phyloP scores from a whole-genome alignment of 768 basidiomycete species.

The Phanerodontia chrysosporium region DNA sequence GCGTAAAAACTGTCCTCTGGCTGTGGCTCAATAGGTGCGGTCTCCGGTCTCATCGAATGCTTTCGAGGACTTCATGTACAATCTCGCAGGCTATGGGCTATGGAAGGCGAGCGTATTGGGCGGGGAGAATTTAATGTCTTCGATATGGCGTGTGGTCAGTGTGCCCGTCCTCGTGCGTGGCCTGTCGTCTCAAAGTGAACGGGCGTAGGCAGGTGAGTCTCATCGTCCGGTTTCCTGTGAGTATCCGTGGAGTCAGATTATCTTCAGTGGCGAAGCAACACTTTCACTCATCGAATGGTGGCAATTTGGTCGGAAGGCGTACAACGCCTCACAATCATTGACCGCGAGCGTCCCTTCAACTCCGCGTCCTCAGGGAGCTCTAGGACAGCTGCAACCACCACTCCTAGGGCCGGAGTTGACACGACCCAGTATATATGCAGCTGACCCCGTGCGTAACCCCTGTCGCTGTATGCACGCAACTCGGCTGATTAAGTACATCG shows the following conservation, averaged over 20 bases:
- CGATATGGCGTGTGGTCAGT: constrained; percentile 53
- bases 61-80: neutral
- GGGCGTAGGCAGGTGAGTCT: constrained; percentile 21
- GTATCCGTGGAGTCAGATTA: constrained; percentile 1
- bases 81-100: constrained; percentile 34
- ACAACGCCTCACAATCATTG: neutral
- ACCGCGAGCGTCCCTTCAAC: constrained; percentile 7
- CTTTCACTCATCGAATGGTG: constrained; percentile 60
- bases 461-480: neutral
- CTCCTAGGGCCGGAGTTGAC: constrained; percentile 33
- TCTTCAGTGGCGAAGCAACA: constrained; percentile 59
- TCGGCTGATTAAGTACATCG: too few species aligned
- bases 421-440: constrained; percentile 34
- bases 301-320: constrained; percentile 28
- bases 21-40: constrained; percentile 48
- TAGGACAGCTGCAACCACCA: constrained; percentile 23
- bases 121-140: constrained; percentile 36
- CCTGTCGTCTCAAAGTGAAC: neutral
- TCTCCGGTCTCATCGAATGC: neutral
- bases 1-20: constrained; percentile 51
- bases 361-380: constrained; percentile 4
- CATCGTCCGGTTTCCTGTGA: neutral
- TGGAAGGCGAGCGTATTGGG: constrained; percentile 25
- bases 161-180: neutral
- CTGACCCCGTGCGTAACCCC: constrained; percentile 46